Percentiles rank a stretch among this genome's conserved stretches.
Evolutionary conservation across 2,329 filamentous ascomycete genomes (phyloP).

Genomic region (Sporothrix pallida): DNA sequence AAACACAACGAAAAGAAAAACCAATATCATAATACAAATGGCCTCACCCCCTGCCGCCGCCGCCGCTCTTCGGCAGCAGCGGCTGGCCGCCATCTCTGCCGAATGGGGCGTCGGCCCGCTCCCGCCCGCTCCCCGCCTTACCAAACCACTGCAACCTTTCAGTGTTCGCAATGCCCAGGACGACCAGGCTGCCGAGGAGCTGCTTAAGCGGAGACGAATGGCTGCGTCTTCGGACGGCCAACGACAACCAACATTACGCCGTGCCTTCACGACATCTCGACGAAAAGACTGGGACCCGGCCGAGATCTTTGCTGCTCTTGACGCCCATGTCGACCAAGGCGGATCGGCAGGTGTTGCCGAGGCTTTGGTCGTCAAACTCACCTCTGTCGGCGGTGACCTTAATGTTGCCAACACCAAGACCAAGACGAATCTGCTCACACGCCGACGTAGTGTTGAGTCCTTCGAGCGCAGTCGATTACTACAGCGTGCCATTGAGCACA

Average conservation of each 20-base stretch:
- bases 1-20: background rate
- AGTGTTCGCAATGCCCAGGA: conserved; percentile 56
- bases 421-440: conserved; percentile 54
- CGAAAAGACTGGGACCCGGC: conserved; percentile 59
- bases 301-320: conserved; percentile 59
- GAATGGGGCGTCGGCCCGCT: conserved; percentile 56
- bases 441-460: conserved; percentile 57
- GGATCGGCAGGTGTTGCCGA: conserved; percentile 63
- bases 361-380: conserved; percentile 58
- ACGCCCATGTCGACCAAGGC: conserved; percentile 54
- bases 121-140: conserved; percentile 50
- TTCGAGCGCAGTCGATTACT: conserved; percentile 57
- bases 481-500: conserved; percentile 60
- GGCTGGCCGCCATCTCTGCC: conserved; percentile 57
- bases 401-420: conserved; percentile 55
- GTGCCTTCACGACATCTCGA: conserved; percentile 53
- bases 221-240: conserved; percentile 36
- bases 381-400: conserved; percentile 57
- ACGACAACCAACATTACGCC: conserved; percentile 41
- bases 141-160: conserved; percentile 45
- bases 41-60: conserved; percentile 33
- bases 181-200: conserved; percentile 59
- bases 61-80: conserved; percentile 49
- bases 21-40: conserved; percentile 27
- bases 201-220: conserved; percentile 55